phyloP scores from a whole-genome alignment of 495 filamentous ascomycete species.

The Trichoderma orchidacearum region DNA sequence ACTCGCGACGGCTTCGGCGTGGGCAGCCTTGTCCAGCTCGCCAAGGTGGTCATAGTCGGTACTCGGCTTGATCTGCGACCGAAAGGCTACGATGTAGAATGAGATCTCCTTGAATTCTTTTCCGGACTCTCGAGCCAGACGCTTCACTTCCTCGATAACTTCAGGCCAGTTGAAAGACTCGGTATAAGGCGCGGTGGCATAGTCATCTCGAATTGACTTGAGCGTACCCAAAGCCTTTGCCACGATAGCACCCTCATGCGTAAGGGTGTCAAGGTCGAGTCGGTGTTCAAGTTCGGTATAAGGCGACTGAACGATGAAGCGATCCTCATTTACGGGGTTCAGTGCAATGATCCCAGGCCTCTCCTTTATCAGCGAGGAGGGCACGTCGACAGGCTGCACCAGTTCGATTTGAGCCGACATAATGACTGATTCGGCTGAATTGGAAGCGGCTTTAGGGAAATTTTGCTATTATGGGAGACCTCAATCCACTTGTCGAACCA shows the following conservation, averaged over 20 bases:
- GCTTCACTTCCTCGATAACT: slow-evolving; percentile 40
- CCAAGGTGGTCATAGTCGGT: slow-evolving; percentile 49
- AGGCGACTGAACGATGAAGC: slow-evolving; percentile 39
- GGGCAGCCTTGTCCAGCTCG: slow-evolving; percentile 57
- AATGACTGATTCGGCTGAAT: neutral
- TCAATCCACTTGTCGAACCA: neutral
- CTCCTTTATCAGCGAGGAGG: neutral
- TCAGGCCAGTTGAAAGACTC: slow-evolving; percentile 68
- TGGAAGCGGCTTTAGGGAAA: neutral
- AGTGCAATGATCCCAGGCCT: neutral
- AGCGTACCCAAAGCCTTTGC: slow-evolving; percentile 54
- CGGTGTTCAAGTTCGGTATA: slow-evolving; percentile 56
- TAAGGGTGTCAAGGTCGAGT: slow-evolving; percentile 53
- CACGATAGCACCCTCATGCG: slow-evolving; percentile 50
- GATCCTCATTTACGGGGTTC: neutral
- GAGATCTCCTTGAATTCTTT: slow-evolving; percentile 46
- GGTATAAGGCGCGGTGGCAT: slow-evolving; percentile 61
- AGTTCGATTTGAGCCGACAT: neutral
- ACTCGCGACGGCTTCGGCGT: slow-evolving; percentile 59
- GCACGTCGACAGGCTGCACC: neutral
- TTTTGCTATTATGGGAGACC: neutral
- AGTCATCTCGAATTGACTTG: slow-evolving; percentile 47
- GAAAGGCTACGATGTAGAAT: slow-evolving; percentile 77
- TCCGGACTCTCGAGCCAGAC: slow-evolving; percentile 26
- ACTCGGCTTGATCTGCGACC: slow-evolving; percentile 49